Base-by-base conservation (phyloP, 805 yeast genomes). In the Candida argentea region DNA sequence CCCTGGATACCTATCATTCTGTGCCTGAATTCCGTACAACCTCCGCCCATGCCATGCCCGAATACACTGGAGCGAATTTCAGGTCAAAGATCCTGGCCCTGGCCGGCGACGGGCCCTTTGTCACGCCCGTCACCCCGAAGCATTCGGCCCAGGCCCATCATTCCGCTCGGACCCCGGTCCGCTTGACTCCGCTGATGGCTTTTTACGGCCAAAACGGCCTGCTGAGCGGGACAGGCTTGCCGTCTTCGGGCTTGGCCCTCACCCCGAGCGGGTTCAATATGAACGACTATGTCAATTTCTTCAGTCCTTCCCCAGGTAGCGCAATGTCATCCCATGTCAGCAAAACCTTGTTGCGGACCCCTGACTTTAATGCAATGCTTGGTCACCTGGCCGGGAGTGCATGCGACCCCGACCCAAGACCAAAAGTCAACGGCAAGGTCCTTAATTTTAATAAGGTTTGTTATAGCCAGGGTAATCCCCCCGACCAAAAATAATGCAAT, bases 251-350 rank as follows among this genome's bases (percentile, higher is more conserved):
- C 0, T 41, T 61, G 23, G 61, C 65, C 9, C 61, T 64, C 18
- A 51, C 67, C 6, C 78, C 82, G 0, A 79, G 79, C 1, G 80
- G 78, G 2, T 82, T 83, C 57, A 82, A 83, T 50, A 73, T 83
- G 76, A 76, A 73, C 46, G 94, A 83, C 47, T 83, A 81, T 48
- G 79, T 84, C 21, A 79, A 83, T 46, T 65, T 80, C 37, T 76
- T 77, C 46, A 75, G 87, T 1, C 91, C 91, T 3, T 73, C 82
- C 6, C 81, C 81, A 3, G 61, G 63, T 6, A 36, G 35, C 11
- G 31, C 29, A 10, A 29, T 31, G 11, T 33, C 26, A 14, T 23
- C 24, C 7, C 24, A 34, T 14, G 22, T 28, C 14, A 27, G 31
- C 36, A 24, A 50, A 42, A 51, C 49, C 30, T 46, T 60, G 23